Evolutionary conservation across 495 filamentous ascomycete genomes (phyloP).

Genomic region (Neurospora sp.): DNA sequence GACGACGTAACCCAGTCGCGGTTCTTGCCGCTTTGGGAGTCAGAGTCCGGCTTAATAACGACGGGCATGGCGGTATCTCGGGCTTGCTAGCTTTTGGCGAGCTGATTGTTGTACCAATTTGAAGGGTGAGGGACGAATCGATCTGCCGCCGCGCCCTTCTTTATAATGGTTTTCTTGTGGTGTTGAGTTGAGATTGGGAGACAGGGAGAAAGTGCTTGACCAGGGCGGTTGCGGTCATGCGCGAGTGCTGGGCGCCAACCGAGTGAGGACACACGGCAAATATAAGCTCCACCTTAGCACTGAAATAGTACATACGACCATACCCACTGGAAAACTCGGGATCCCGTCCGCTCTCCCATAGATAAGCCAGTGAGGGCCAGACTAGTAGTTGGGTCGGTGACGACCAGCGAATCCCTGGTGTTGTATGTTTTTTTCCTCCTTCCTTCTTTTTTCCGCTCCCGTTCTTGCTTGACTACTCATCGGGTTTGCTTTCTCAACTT

Average conservation of each 20-base stretch:
- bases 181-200: too few species aligned
- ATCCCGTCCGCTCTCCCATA: slow-evolving; percentile 44
- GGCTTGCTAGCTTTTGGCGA: not conserved
- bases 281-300: too few species aligned
- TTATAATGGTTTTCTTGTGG: not conserved
- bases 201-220: too few species aligned
- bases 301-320: not conserved
- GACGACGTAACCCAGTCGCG: not conserved
- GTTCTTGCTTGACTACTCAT: too few species aligned
- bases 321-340: slow-evolving; percentile 28
- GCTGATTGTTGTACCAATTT: not conserved
- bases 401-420: slow-evolving; percentile 31
- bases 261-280: too few species aligned
- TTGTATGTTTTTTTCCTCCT: slow-evolving; percentile 22
- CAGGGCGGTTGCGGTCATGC: too few species aligned
- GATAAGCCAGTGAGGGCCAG: slow-evolving; percentile 19
- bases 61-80: not conserved
- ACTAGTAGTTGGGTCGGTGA: slow-evolving; percentile 30
- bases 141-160: not conserved
- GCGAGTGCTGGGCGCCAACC: too few species aligned
- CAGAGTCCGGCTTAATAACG: not conserved
- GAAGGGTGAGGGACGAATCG: not conserved
- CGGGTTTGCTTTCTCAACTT: too few species aligned
- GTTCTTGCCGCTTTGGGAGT: not conserved
- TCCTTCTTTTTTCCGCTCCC: too few species aligned